Conservation (phyloP, 2,329 filamentous ascomycete species). For the Furcasterigmium furcatum region DNA sequence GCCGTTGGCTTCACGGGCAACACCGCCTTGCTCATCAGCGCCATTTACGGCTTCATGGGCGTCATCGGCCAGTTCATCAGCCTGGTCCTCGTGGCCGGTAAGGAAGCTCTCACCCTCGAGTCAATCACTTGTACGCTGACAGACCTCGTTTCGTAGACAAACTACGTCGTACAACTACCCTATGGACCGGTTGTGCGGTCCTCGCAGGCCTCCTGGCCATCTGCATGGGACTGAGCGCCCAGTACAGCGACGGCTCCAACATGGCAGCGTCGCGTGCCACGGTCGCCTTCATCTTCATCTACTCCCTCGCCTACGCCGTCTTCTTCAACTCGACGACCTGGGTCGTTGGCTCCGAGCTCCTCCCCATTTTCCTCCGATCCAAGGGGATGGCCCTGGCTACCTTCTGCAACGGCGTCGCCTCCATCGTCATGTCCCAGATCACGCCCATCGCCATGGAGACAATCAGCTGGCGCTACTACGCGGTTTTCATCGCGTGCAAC, state of each 20-base stretch:
- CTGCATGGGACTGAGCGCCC: not conserved
- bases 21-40: not conserved
- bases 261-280: not conserved
- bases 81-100: not conserved
- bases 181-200: not conserved
- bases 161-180: not conserved
- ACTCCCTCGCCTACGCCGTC: not conserved
- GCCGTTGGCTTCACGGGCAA: not conserved
- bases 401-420: not conserved
- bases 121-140: not conserved
- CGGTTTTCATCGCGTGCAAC: conserved; percentile 30
- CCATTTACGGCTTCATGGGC: not conserved
- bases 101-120: not conserved
- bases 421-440: conserved; percentile 7
- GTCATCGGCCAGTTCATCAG: not conserved
- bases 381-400: not conserved
- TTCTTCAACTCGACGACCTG: not conserved
- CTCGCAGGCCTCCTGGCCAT: not conserved
- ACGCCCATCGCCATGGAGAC: conserved; percentile 37
- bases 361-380: not conserved
- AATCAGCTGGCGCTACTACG: conserved; percentile 38
- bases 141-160: not conserved
- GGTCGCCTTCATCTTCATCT: not conserved
- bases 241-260: not conserved
- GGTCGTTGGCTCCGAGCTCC: not conserved